phyloP scores from a whole-genome alignment of 805 yeast genomes.

The Yarrowia deformans region DNA sequence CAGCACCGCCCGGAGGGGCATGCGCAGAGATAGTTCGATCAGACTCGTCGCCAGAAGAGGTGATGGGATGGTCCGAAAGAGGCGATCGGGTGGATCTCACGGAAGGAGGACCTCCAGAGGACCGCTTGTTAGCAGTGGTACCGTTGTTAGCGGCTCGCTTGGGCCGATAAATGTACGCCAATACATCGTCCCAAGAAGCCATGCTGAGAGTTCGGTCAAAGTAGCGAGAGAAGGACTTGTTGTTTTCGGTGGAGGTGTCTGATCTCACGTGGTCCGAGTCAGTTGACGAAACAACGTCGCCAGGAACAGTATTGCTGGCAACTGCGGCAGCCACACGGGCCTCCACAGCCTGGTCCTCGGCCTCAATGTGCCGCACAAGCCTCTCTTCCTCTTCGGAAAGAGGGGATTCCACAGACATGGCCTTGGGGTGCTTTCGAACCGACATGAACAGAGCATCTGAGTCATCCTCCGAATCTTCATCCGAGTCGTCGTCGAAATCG shows the following conservation, averaged over 20 bases:
- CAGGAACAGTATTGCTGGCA: background rate
- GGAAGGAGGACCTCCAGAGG: constrained; percentile 27
- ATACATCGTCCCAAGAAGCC: constrained; percentile 37
- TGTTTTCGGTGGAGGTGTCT: constrained; percentile 29
- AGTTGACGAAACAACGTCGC: constrained; percentile 8
- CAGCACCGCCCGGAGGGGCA: constrained; percentile 12
- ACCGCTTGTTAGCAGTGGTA: background rate
- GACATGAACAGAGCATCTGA: constrained; percentile 26
- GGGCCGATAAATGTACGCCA: constrained; percentile 37
- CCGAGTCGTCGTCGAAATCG: constrained; percentile 14
- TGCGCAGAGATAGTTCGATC: constrained; percentile 30
- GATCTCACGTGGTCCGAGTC: constrained; percentile 30
- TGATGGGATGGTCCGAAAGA: constrained; percentile 32
- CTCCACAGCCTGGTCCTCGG: constrained; percentile 25
- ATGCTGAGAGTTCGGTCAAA: constrained; percentile 31
- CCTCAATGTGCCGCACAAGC: constrained; percentile 28
- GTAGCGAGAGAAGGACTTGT: constrained; percentile 24
- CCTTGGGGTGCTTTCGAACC: constrained; percentile 1
- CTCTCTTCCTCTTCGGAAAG: constrained; percentile 29
- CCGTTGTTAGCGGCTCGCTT: background rate
- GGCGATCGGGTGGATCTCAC: constrained; percentile 8
- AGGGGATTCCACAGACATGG: constrained; percentile 9
- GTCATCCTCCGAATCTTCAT: constrained; percentile 20
- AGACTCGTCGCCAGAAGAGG: constrained; percentile 35
- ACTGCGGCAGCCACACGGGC: constrained; percentile 16